Conservation (phyloP, 495 filamentous ascomycete species). For the Margaritispora aquatica region DNA sequence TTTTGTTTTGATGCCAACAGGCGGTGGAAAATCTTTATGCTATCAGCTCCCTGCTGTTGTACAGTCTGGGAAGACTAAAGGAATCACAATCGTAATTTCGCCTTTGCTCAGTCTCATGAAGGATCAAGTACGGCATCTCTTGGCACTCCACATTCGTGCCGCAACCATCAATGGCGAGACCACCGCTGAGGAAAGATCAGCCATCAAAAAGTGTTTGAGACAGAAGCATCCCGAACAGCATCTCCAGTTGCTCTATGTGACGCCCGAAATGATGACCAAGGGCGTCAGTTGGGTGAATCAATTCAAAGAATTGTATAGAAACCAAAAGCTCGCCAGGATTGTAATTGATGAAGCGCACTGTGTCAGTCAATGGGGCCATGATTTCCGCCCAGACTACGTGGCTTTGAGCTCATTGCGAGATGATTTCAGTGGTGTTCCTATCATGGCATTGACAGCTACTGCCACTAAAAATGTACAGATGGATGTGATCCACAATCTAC, state of each 20-base stretch:
- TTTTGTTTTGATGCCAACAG: conserved; percentile 96
- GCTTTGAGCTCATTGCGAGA: conserved; percentile 64
- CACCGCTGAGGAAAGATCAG: conserved; percentile 41
- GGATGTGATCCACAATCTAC: conserved; percentile 83
- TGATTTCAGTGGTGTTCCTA: conserved; percentile 67
- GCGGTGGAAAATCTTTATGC: conserved; percentile 93
- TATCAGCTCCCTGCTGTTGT: conserved; percentile 92
- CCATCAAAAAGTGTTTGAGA: conserved; percentile 56
- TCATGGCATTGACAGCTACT: conserved; percentile 93
- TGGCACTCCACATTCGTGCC: conserved; percentile 68
- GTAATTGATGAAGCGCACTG: conserved; percentile 99
- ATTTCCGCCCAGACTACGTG: conserved; percentile 97
- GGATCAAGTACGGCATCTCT: conserved; percentile 83
- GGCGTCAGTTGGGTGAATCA: conserved; percentile 54
- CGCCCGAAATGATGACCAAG: conserved; percentile 92
- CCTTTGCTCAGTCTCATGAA: conserved; percentile 93
- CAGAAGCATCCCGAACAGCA: conserved; percentile 55
- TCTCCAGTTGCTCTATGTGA: conserved; percentile 86
- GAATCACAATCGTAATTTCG: conserved; percentile 91
- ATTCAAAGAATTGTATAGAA: conserved; percentile 56
- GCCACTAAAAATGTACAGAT: conserved; percentile 87
- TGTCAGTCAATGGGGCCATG: conserved; percentile 98
- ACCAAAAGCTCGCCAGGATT: conserved; percentile 71
- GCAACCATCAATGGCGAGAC: conserved; percentile 74
- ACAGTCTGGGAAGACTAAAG: conserved; percentile 69